Evolutionary conservation across 2,329 filamentous ascomycete genomes (phyloP).

Genomic region (Emmonsia crescens): DNA sequence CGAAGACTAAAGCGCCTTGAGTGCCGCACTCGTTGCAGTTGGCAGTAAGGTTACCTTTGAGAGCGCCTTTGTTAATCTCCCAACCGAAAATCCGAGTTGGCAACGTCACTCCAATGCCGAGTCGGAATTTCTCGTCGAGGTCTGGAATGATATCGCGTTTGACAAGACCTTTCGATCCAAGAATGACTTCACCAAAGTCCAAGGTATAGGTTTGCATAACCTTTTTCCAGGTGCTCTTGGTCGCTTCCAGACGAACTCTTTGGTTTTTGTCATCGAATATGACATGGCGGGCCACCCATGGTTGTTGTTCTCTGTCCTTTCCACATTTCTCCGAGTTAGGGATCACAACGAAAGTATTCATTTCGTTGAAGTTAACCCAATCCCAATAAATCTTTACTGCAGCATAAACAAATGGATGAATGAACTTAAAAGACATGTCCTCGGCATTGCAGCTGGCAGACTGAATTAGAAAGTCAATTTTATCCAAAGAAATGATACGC

Average conservation of each 20-base stretch:
- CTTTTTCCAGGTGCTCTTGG: constrained; percentile 7
- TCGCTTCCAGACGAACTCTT: constrained; percentile 2
- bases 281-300: constrained; percentile 4
- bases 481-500: constrained; percentile 5
- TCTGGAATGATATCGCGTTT: constrained; percentile 5
- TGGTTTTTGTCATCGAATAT: constrained; percentile 5
- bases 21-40: constrained; percentile 7
- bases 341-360: constrained; percentile 5
- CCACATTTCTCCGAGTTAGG: constrained; percentile 5
- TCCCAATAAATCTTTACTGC: constrained; percentile 5
- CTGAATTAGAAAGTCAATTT: constrained; percentile 1
- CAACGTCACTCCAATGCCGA: constrained; percentile 1
- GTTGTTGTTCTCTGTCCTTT: background rate
- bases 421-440: constrained; percentile 4
- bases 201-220: constrained; percentile 4
- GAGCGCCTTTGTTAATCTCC: constrained; percentile 1
- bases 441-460: constrained; percentile 4
- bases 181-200: constrained; percentile 7
- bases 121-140: constrained; percentile 5
- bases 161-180: constrained; percentile 2
- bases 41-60: constrained; percentile 5
- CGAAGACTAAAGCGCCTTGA: constrained; percentile 5
- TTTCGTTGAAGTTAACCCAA: constrained; percentile 8
- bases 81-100: constrained; percentile 4
- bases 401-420: background rate